Evolutionary conservation across 2,329 filamentous ascomycete genomes (phyloP).

Genomic region (Ceratocystis harringtonii): DNA sequence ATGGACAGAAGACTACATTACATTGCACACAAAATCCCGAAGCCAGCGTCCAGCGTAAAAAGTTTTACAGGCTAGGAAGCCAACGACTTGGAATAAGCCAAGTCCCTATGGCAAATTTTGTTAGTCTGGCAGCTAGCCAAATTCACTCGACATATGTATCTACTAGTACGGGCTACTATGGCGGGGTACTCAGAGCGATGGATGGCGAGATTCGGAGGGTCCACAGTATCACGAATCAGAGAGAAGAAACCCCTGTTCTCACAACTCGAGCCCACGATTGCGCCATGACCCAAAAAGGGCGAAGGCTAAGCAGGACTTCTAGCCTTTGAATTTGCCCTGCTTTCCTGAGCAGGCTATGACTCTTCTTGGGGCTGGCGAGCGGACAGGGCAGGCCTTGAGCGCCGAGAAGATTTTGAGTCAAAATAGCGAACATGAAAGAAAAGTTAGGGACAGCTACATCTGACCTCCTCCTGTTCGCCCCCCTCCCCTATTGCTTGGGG

Average conservation of each 20-base stretch:
- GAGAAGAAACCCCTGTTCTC: neutral
- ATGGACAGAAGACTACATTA: neutral
- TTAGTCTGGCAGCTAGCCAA: neutral
- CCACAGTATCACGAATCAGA: neutral
- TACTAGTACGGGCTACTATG: neutral
- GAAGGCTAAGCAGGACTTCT: neutral
- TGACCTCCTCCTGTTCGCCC: no score
- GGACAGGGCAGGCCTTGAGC: neutral
- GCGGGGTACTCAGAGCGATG: neutral
- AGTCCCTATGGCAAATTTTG: neutral
- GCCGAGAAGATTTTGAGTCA: neutral
- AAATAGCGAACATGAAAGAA: neutral
- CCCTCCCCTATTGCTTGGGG: neutral
- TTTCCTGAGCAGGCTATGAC: neutral
- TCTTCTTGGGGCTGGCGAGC: neutral
- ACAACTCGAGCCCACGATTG: neutral
- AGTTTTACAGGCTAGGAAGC: neutral
- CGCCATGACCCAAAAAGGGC: neutral
- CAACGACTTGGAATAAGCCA: neutral
- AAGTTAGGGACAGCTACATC: neutral
- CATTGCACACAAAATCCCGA: neutral
- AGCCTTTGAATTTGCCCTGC: neutral
- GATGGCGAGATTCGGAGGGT: conserved; percentile 1
- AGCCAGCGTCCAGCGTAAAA: neutral
- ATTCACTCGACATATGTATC: neutral